phyloP scores from a whole-genome alignment of 2,329 filamentous ascomycete genomes.

The Capronia epimyces region DNA sequence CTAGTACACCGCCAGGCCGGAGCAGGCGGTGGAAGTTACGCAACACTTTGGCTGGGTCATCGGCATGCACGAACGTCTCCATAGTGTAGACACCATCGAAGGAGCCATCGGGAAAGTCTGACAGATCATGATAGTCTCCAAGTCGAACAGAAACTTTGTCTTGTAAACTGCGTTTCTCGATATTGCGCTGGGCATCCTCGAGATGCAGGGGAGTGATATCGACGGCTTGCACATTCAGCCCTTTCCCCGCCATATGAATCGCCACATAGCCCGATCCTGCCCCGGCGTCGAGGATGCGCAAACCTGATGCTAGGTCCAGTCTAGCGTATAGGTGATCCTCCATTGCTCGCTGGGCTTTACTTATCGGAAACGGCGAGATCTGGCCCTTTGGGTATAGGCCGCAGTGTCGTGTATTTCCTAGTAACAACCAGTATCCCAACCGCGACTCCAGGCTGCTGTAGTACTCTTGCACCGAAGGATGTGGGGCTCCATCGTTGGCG shows the following conservation, averaged over 20 bases:
- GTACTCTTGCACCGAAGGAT: conserved; percentile 31
- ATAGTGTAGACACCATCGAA: conserved; percentile 53
- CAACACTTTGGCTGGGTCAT: conserved; percentile 43
- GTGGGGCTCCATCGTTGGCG: conserved; percentile 3
- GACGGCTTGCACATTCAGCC: conserved; percentile 43
- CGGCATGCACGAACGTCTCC: conserved; percentile 53
- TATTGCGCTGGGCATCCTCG: conserved; percentile 40
- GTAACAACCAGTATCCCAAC: conserved; percentile 34
- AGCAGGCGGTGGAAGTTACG: conserved; percentile 46
- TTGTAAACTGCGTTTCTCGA: conserved; percentile 33
- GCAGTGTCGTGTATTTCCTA: conserved; percentile 49
- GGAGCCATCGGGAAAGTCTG: conserved; percentile 35
- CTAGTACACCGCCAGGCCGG: conserved; percentile 45
- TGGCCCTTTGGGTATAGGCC: conserved; percentile 45
- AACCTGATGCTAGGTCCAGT: conserved; percentile 38
- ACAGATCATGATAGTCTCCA: conserved; percentile 51
- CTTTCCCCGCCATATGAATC: conserved; percentile 42
- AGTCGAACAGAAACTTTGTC: conserved; percentile 38
- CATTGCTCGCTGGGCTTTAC: conserved; percentile 44
- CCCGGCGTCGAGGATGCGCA: conserved; percentile 50
- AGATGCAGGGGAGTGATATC: conserved; percentile 49
- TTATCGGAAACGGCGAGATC: conserved; percentile 47
- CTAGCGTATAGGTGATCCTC: conserved; percentile 44
- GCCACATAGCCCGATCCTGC: conserved; percentile 48
- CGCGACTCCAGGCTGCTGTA: conserved; percentile 43